phyloP scores from a whole-genome alignment of 371 early-diverging fungal species.

The Haplosporangium sp. region DNA sequence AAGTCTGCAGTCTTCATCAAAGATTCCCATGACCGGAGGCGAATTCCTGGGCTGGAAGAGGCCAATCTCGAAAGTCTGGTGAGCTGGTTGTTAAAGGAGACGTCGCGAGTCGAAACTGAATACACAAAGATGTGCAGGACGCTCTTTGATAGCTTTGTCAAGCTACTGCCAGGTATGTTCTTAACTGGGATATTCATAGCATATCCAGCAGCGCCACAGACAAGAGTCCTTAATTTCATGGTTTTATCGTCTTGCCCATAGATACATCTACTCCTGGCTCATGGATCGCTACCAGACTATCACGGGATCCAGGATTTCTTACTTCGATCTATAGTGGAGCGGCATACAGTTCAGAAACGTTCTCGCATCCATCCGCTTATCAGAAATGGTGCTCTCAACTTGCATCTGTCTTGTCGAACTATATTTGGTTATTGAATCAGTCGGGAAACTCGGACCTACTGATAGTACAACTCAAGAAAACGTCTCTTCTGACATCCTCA shows the following conservation, averaged over 20 bases:
- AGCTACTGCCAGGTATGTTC: constrained; percentile 52
- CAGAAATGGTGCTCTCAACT: constrained; percentile 51
- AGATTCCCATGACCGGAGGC: constrained; percentile 54
- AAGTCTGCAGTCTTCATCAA: constrained; percentile 61
- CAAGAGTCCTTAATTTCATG: neutral
- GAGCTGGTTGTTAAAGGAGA: constrained; percentile 71
- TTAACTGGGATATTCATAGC: neutral
- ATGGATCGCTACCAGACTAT: constrained; percentile 30
- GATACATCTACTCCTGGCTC: constrained; percentile 18
- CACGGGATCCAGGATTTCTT: constrained; percentile 14
- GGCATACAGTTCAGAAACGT: constrained; percentile 8
- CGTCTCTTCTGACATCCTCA: constrained; percentile 7
- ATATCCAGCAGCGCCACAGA: neutral
- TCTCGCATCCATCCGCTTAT: constrained; percentile 21
- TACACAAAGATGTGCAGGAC: constrained; percentile 74
- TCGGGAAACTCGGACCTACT: constrained; percentile 24
- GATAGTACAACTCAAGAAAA: constrained; percentile 7
- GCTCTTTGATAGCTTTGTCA: constrained; percentile 64
- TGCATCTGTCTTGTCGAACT: constrained; percentile 47
- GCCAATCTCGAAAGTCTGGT: constrained; percentile 62
- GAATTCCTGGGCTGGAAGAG: constrained; percentile 61
- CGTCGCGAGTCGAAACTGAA: constrained; percentile 60
- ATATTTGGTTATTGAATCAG: constrained; percentile 47
- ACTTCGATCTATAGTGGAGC: constrained; percentile 10
- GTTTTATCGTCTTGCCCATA: neutral